These are phyloP conservation scores for Dentipellis sp. DNA, from an alignment of 768 basidiomycete species.

Conservation along the genomic window DNA sequence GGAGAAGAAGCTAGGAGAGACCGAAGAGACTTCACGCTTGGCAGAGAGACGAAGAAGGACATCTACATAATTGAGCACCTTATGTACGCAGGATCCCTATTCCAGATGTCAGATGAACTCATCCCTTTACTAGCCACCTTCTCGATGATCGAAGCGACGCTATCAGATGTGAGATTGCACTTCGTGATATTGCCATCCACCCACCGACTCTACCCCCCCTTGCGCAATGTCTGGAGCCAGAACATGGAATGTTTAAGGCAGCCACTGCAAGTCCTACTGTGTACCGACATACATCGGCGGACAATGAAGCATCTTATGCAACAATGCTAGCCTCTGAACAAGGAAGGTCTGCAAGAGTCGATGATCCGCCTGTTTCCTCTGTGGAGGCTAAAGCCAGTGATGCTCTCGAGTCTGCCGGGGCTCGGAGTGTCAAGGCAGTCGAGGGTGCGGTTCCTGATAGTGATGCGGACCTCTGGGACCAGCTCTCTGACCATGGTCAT, in stretches of 20 bases:
- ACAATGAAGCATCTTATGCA: neutral
- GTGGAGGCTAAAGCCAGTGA: too few relatives aligned
- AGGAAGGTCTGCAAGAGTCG: neutral
- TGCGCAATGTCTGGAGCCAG: too few relatives aligned
- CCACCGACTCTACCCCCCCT: neutral
- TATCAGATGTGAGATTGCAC: slow-evolving; percentile 27
- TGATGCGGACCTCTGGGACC: too few relatives aligned
- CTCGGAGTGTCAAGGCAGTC: too few relatives aligned
- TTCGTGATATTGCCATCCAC: neutral
- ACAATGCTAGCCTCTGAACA: neutral
- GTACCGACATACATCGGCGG: neutral
- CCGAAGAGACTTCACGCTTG: neutral
- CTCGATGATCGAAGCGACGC: slow-evolving; percentile 29
- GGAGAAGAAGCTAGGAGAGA: neutral
- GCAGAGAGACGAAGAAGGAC: neutral
- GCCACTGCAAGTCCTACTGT: neutral
- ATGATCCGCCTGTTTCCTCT: too few relatives aligned
- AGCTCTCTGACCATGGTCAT: neutral
- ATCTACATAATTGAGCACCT: neutral
- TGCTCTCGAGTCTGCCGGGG: too few relatives aligned
- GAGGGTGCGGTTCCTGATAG: too few relatives aligned
- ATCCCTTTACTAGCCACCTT: slow-evolving; percentile 17
- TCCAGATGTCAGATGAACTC: neutral
- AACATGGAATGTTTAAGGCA: neutral
- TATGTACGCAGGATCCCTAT: neutral